These are phyloP conservation scores for Ophiostoma novo-ulmi DNA, from an alignment of 2,329 filamentous ascomycete species.

Conservation along the genomic window DNA sequence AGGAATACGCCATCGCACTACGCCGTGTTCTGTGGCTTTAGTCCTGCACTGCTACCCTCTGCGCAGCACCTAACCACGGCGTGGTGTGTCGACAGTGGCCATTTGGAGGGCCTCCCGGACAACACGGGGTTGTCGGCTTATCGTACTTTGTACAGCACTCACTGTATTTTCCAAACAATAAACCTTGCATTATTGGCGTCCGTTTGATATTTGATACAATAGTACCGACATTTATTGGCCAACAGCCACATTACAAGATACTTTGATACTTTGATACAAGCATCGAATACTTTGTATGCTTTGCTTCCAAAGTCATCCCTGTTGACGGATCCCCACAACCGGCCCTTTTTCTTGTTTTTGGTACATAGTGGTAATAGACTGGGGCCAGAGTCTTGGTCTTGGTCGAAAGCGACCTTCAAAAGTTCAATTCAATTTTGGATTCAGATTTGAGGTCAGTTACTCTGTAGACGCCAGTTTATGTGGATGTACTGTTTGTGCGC, in stretches of 20 bases:
- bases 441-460: background rate
- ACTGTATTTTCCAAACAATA: background rate
- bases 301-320: background rate
- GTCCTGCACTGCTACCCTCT: conserved; percentile 5
- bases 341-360: conserved; percentile 6
- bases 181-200: background rate
- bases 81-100: background rate
- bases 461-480: background rate
- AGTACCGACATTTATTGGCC: background rate
- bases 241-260: background rate
- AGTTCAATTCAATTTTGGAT: background rate
- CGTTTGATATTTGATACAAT: background rate
- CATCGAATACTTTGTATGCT: background rate
- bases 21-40: background rate
- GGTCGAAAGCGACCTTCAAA: background rate
- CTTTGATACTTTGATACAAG: too few relatives aligned
- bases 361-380: background rate
- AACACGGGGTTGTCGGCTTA: background rate
- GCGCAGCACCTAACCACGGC: background rate
- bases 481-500: background rate
- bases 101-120: background rate
- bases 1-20: background rate
- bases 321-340: background rate
- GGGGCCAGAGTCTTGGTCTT: background rate
- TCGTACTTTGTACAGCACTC: background rate